These are phyloP conservation scores for Inga leiocalycina DNA, from an alignment of 306 rosid species.

Conservation along the genomic window DNA sequence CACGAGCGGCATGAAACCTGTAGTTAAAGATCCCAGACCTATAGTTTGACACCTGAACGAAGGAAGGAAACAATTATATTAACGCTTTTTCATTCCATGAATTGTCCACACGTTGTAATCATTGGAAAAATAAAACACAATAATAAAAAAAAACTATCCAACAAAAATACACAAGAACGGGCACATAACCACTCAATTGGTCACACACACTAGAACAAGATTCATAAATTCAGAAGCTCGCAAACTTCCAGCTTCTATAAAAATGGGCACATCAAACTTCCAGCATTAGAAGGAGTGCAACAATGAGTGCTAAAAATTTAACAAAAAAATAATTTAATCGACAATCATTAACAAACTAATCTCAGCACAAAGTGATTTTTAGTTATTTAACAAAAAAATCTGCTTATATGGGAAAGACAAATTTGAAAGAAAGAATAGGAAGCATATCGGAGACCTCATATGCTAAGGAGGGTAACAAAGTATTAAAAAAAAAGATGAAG, in stretches of 20 bases:
- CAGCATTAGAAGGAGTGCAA: background rate
- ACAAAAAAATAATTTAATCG: background rate
- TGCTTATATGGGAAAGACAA: background rate
- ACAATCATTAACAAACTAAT: background rate
- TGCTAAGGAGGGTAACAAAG: too few relatives aligned
- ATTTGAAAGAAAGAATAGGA: background rate
- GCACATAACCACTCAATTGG: background rate
- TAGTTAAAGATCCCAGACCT: too few relatives aligned
- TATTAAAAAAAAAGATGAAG: too few relatives aligned
- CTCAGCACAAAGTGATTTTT: background rate
- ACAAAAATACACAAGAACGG: background rate
- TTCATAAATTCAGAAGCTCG: constrained; percentile 6
- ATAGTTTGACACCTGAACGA: too few relatives aligned
- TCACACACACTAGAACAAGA: background rate
- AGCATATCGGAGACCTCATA: background rate
- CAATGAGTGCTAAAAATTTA: background rate
- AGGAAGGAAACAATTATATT: too few relatives aligned
- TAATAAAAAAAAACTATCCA: background rate
- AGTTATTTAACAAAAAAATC: background rate
- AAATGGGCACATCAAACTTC: background rate
- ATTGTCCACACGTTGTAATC: constrained; percentile 15
- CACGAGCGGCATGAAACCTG: too few relatives aligned
- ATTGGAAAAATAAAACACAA: background rate
- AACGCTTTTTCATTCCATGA: constrained; percentile 31
- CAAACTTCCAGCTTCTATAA: background rate